Conservation (phyloP, 2,329 filamentous ascomycete species). For the Fusarium zealandicum region DNA sequence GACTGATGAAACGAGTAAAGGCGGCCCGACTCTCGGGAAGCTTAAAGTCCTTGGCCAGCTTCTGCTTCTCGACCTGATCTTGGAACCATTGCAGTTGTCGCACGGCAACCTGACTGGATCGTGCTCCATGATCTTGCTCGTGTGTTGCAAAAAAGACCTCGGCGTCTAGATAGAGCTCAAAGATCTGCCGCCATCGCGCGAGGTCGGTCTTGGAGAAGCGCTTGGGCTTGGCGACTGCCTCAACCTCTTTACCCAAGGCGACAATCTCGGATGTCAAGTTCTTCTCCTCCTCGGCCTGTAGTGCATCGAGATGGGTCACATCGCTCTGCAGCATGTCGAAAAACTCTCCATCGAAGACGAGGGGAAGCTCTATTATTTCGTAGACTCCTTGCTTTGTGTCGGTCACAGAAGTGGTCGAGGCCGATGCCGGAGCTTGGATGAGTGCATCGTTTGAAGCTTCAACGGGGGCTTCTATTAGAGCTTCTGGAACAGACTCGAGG, state of each 20-base stretch:
- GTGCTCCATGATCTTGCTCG: slow-evolving; percentile 72
- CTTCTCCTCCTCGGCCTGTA: slow-evolving; percentile 72
- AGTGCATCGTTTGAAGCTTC: neutral
- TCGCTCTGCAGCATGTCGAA: slow-evolving; percentile 78
- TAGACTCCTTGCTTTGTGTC: slow-evolving; percentile 25
- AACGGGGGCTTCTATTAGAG: neutral
- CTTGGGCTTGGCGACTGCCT: slow-evolving; percentile 69
- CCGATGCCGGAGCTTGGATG: neutral
- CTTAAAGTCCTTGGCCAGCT: slow-evolving; percentile 68
- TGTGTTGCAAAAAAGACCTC: slow-evolving; percentile 83
- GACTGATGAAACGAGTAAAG: slow-evolving; percentile 71
- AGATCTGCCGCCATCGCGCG: slow-evolving; percentile 79
- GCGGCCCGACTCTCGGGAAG: slow-evolving; percentile 69
- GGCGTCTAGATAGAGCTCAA: slow-evolving; percentile 81
- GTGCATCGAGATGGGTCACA: slow-evolving; percentile 70
- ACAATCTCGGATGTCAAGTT: slow-evolving; percentile 69
- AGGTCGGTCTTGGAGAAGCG: slow-evolving; percentile 71
- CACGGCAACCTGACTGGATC: slow-evolving; percentile 70
- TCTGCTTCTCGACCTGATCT: slow-evolving; percentile 66
- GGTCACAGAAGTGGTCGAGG: neutral
- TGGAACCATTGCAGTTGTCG: slow-evolving; percentile 76
- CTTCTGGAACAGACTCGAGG: neutral
- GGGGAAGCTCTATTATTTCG: slow-evolving; percentile 71
- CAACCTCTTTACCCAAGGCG: slow-evolving; percentile 69
- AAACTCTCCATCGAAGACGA: slow-evolving; percentile 81